These are phyloP conservation scores for Bjerkandera adusta DNA, from an alignment of 1,284 basidiomycete species.

Conservation along the genomic window DNA sequence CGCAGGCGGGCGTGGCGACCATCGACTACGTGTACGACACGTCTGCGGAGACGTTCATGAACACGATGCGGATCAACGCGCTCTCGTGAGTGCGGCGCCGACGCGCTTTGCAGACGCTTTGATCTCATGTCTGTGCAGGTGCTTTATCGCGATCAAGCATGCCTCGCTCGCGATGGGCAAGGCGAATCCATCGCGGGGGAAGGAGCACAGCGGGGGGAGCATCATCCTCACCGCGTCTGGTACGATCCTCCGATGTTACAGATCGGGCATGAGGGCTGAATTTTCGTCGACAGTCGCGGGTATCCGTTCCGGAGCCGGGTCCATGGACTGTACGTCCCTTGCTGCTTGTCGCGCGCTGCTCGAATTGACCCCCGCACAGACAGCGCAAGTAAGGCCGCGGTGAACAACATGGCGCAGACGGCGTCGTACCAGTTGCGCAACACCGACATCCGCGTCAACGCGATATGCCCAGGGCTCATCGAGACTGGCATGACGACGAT, in stretches of 20 bases:
- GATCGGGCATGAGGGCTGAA: too few species aligned
- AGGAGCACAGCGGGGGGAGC: constrained; percentile 71
- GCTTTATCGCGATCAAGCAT: constrained; percentile 89
- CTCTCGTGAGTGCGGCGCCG: constrained; percentile 58
- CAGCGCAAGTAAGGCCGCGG: constrained; percentile 91
- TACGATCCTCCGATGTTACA: constrained; percentile 28
- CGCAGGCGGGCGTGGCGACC: constrained; percentile 64
- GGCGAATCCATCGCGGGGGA: constrained; percentile 61
- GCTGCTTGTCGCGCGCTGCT: not conserved
- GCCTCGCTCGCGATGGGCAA: constrained; percentile 80
- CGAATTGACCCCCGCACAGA: constrained; percentile 43
- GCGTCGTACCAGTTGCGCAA: constrained; percentile 79
- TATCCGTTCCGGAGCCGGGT: constrained; percentile 81
- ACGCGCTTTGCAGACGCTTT: not conserved
- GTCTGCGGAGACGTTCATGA: constrained; percentile 67
- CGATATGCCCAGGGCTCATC: constrained; percentile 89
- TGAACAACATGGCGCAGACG: constrained; percentile 85
- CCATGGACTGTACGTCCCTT: constrained; percentile 70
- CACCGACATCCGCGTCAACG: constrained; percentile 85
- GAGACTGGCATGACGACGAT: constrained; percentile 84
- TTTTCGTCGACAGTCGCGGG: constrained; percentile 67
- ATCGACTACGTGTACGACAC: constrained; percentile 50
- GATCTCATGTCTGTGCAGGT: constrained; percentile 42
- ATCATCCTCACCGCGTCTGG: constrained; percentile 90
- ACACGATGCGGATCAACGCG: constrained; percentile 78